Conservation (phyloP, 257 asterid species). For the Misopates orontium region DNA sequence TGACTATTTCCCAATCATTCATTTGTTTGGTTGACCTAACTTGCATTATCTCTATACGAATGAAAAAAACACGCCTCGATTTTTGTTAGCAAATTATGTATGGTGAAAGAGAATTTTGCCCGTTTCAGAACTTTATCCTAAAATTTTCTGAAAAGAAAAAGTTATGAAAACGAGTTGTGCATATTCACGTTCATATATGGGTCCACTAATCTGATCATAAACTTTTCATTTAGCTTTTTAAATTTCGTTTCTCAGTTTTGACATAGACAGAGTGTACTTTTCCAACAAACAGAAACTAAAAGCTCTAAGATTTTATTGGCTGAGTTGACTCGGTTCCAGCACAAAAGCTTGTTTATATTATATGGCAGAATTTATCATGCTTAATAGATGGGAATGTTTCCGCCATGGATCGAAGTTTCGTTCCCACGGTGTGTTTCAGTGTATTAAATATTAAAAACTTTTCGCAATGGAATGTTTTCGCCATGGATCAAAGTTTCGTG, state of each 20-base stretch:
- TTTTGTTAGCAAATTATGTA: slow-evolving; percentile 35
- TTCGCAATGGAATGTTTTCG: too few species aligned
- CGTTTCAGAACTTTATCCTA: slow-evolving; percentile 20
- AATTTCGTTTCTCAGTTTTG: slow-evolving; percentile 23
- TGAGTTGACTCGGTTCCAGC: too few species aligned
- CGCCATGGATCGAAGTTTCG: too few species aligned
- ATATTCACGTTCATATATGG: slow-evolving; percentile 25
- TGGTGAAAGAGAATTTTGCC: slow-evolving; percentile 32
- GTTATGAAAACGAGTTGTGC: slow-evolving; percentile 10
- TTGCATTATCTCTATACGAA: slow-evolving; percentile 18
- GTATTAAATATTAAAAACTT: too few species aligned
- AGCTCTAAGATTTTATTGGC: not conserved
- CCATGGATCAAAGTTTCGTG: too few species aligned
- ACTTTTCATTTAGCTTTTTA: not conserved
- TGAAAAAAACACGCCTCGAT: slow-evolving; percentile 28
- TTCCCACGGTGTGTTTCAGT: too few species aligned
- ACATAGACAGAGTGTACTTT: slow-evolving; percentile 12
- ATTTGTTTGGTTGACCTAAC: slow-evolving; percentile 24
- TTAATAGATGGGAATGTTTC: too few species aligned
- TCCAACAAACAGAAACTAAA: slow-evolving; percentile 11
- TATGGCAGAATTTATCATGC: too few species aligned
- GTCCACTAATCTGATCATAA: slow-evolving; percentile 19
- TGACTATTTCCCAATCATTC: not conserved
- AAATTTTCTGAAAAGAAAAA: slow-evolving; percentile 11
- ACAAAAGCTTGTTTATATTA: too few species aligned